Conservation (phyloP, 2,329 filamentous ascomycete species). For the Sclerotinia subarctica region DNA sequence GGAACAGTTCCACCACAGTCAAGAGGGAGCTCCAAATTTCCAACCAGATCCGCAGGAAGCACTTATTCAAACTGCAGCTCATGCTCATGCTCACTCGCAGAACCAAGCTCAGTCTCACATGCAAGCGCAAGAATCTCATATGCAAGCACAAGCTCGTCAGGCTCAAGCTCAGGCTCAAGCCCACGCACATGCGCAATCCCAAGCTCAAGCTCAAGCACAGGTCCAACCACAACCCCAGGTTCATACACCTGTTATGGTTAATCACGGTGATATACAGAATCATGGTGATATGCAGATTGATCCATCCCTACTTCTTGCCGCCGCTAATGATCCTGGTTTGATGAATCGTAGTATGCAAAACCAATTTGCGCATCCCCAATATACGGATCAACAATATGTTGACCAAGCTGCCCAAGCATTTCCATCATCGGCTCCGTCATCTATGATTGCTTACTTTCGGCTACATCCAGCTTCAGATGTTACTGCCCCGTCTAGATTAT, state of each 20-base stretch:
- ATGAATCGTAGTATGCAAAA: slow-evolving; percentile 38
- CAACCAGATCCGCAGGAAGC: slow-evolving; percentile 31
- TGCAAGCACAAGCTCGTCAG: slow-evolving; percentile 27
- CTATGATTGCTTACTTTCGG: slow-evolving; percentile 66
- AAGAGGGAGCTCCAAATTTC: slow-evolving; percentile 31
- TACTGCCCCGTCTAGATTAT: slow-evolving; percentile 51
- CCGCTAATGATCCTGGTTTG: slow-evolving; percentile 39
- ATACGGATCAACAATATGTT: slow-evolving; percentile 39
- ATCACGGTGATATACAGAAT: slow-evolving; percentile 55
- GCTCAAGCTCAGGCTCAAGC: slow-evolving; percentile 26
- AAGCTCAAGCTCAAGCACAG: slow-evolving; percentile 27
- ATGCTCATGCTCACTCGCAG: slow-evolving; percentile 37
- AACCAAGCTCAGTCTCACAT: slow-evolving; percentile 26
- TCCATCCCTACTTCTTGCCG: slow-evolving; percentile 58
- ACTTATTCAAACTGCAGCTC: slow-evolving; percentile 32
- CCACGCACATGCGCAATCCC: slow-evolving; percentile 26
- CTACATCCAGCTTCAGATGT: slow-evolving; percentile 62
- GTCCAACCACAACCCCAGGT: slow-evolving; percentile 12
- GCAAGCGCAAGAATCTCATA: slow-evolving; percentile 18
- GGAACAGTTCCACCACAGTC: slow-evolving; percentile 30
- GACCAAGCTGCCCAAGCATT: slow-evolving; percentile 43
- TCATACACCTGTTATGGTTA: slow-evolving; percentile 35
- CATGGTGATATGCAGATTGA: slow-evolving; percentile 59
- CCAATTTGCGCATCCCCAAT: slow-evolving; percentile 36
- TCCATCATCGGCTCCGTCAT: slow-evolving; percentile 30